These are phyloP conservation scores for Magnolia sinica DNA, from an alignment of 164 flowering plant genomes.

Conservation along the genomic window DNA sequence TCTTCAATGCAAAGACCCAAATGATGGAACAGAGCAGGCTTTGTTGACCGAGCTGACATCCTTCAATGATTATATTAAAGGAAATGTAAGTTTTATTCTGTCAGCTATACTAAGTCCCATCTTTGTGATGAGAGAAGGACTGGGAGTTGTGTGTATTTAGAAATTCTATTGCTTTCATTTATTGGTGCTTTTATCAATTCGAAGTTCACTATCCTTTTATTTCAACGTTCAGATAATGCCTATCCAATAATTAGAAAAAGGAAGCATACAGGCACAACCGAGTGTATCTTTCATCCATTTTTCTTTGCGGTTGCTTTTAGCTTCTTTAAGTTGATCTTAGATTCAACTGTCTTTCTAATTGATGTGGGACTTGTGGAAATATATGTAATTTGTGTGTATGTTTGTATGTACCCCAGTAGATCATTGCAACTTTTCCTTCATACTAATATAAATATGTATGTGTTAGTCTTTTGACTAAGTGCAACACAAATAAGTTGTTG, in stretches of 20 bases:
- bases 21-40: slow-evolving; percentile 88
- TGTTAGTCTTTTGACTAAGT: too few species aligned
- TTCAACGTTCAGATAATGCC: too few species aligned
- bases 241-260: too few species aligned
- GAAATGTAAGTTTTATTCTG: slow-evolving; percentile 54
- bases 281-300: not conserved
- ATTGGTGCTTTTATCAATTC: not conserved
- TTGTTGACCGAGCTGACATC: slow-evolving; percentile 60
- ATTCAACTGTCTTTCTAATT: not conserved
- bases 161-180: not conserved
- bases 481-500: too few species aligned
- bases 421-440: too few species aligned
- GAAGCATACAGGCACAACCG: not conserved
- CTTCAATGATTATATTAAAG: slow-evolving; percentile 70
- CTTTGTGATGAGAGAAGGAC: not conserved
- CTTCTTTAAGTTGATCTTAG: not conserved
- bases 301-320: not conserved
- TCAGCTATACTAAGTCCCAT: slow-evolving; percentile 1
- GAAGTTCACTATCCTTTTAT: not conserved
- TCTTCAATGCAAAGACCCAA: slow-evolving; percentile 84
- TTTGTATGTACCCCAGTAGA: not conserved
- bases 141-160: not conserved
- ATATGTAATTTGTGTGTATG: not conserved
- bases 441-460: too few species aligned
- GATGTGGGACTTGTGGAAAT: not conserved